Conservation (phyloP, 2,329 filamentous ascomycete genomes). For the Lojkania enalia region DNA sequence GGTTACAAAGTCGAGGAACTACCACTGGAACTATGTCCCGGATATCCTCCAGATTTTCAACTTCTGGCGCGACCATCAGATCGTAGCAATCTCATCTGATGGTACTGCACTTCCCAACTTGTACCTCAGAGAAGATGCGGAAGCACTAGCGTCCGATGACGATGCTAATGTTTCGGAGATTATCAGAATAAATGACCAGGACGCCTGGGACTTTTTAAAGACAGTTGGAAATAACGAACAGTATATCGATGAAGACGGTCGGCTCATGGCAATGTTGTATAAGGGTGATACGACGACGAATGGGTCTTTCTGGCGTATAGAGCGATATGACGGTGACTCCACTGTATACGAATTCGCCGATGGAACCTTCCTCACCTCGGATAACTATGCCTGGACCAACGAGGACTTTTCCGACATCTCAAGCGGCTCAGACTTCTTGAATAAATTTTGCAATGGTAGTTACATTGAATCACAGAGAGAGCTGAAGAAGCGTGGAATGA, state of each 20-base stretch:
- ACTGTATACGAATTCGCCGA: constrained; percentile 40
- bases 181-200: constrained; percentile 29
- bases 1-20: constrained; percentile 28
- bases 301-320: constrained; percentile 22
- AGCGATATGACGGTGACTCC: constrained; percentile 24
- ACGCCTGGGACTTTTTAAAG: constrained; percentile 26
- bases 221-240: constrained; percentile 21
- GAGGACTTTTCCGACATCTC: constrained; percentile 30
- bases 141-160: constrained; percentile 10
- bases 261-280: constrained; percentile 25
- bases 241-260: constrained; percentile 28
- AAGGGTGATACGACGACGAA: constrained; percentile 25
- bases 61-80: constrained; percentile 19
- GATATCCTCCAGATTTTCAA: constrained; percentile 34
- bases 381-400: constrained; percentile 23
- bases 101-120: constrained; percentile 39
- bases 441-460: constrained; percentile 33
- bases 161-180: constrained; percentile 28
- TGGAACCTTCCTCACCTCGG: constrained; percentile 20
- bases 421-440: constrained; percentile 45
- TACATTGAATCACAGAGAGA: constrained; percentile 4
- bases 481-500: not conserved
- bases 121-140: constrained; percentile 29
- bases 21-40: constrained; percentile 31
- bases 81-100: constrained; percentile 36